A percentile compares a stretch with the other conserved stretches of the same genome.
phyloP scores from a whole-genome alignment of 2,329 filamentous ascomycete genomes.

The Fusarium annulatum region DNA sequence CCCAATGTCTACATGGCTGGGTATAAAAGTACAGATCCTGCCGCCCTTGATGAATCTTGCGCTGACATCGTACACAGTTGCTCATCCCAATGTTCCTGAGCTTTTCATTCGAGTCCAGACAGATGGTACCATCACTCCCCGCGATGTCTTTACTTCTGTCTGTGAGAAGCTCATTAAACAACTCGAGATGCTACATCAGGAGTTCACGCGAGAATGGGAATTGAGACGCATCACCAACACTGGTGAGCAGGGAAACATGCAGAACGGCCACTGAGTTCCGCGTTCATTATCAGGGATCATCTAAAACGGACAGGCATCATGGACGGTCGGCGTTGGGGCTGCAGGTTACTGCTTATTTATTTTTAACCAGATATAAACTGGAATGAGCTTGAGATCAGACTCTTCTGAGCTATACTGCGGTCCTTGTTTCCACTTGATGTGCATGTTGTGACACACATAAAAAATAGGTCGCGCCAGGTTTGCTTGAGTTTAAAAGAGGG shows the following conservation, averaged over 20 bases:
- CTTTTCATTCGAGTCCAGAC: slow-evolving; percentile 86
- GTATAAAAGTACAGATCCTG: slow-evolving; percentile 78
- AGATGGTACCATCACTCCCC: slow-evolving; percentile 87
- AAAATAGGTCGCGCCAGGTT: not conserved
- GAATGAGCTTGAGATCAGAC: slow-evolving; percentile 33
- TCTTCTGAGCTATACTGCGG: slow-evolving; percentile 19
- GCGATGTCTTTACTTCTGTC: slow-evolving; percentile 83
- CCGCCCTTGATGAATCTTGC: too few relatives aligned
- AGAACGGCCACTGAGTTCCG: slow-evolving; percentile 49
- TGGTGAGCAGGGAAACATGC: slow-evolving; percentile 65
- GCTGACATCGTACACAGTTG: slow-evolving; percentile 51
- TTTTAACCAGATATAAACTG: slow-evolving; percentile 29
- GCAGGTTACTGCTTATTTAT: slow-evolving; percentile 37
- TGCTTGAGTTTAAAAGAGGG: not conserved
- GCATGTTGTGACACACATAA: slow-evolving; percentile 3
- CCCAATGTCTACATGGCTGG: slow-evolving; percentile 88
- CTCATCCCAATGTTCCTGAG: slow-evolving; percentile 70
- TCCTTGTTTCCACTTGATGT: slow-evolving; percentile 16
- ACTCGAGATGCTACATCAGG: slow-evolving; percentile 81
- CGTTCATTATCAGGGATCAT: slow-evolving; percentile 13
- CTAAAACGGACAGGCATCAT: slow-evolving; percentile 32
- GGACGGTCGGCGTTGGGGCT: slow-evolving; percentile 44
- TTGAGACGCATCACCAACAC: slow-evolving; percentile 84
- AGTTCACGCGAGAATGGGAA: slow-evolving; percentile 94
- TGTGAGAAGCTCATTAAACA: slow-evolving; percentile 87